Conservation (phyloP, 345 rosid genomes). For the Gossypium mustelinum region DNA sequence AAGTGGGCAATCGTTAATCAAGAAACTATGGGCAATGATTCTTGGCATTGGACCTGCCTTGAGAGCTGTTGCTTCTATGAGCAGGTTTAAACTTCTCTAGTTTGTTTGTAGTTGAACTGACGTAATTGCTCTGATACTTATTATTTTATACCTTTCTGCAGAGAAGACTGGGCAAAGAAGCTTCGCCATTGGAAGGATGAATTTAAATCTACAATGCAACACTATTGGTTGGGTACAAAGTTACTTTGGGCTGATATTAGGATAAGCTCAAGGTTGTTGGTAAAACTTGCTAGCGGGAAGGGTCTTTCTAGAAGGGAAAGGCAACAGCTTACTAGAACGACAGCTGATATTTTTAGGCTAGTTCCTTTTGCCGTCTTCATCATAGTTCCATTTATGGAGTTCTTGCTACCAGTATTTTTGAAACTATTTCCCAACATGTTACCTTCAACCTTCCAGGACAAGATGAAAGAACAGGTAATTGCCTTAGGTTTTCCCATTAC, state of each 20-base stretch:
- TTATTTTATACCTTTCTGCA: constrained; percentile 28
- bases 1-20: constrained; percentile 43
- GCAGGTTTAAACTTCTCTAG: constrained; percentile 54
- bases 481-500: not conserved
- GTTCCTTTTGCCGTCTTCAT: constrained; percentile 84
- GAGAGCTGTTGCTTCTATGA: constrained; percentile 90
- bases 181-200: constrained; percentile 83
- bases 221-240: constrained; percentile 92
- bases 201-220: constrained; percentile 80
- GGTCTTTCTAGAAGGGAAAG: constrained; percentile 90
- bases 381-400: constrained; percentile 97
- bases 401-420: constrained; percentile 84
- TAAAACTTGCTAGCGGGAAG: constrained; percentile 82
- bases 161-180: constrained; percentile 97
- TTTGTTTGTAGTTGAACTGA: constrained; percentile 15
- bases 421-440: constrained; percentile 92
- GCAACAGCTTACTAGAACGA: constrained; percentile 75
- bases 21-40: constrained; percentile 53
- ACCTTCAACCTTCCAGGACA: constrained; percentile 98
- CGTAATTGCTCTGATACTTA: constrained; percentile 16
- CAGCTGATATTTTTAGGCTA: constrained; percentile 83
- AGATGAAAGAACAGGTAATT: constrained; percentile 93
- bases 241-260: constrained; percentile 88
- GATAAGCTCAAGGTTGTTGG: constrained; percentile 77
- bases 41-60: constrained; percentile 89